Conservation (phyloP, 495 filamentous ascomycete species). For the Bacidia rubella region DNA sequence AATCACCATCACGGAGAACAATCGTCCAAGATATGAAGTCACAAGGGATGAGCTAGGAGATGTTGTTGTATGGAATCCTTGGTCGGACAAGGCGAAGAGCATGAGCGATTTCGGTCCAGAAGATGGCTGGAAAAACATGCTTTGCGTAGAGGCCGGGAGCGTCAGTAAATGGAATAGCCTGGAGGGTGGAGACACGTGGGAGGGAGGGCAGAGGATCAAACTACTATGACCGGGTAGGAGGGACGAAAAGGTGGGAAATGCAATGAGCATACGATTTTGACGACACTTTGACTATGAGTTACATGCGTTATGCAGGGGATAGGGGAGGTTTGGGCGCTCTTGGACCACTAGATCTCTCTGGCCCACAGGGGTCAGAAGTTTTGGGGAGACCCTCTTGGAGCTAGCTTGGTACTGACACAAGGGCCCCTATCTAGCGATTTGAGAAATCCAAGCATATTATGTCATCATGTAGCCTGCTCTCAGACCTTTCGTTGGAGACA, state of each 20-base stretch:
- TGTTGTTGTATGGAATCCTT: constrained; percentile 96
- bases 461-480: neutral
- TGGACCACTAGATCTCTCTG: too few relatives aligned
- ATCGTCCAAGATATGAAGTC: constrained; percentile 51
- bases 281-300: too few relatives aligned
- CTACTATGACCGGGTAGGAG: constrained; percentile 5
- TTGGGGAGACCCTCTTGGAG: too few relatives aligned
- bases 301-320: too few relatives aligned
- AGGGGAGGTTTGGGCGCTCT: too few relatives aligned
- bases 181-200: constrained; percentile 77
- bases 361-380: too few relatives aligned
- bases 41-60: constrained; percentile 69
- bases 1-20: constrained; percentile 43
- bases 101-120: constrained; percentile 85
- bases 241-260: too few relatives aligned
- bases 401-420: too few relatives aligned
- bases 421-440: too few relatives aligned
- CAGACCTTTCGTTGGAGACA: neutral
- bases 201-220: constrained; percentile 70
- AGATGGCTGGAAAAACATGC: constrained; percentile 79
- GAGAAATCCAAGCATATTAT: too few relatives aligned
- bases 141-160: constrained; percentile 83
- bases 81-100: constrained; percentile 64
- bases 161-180: constrained; percentile 71
- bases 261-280: too few relatives aligned